These are phyloP conservation scores for Pichia manshurica DNA, from an alignment of 805 yeast species.

Conservation along the genomic window DNA sequence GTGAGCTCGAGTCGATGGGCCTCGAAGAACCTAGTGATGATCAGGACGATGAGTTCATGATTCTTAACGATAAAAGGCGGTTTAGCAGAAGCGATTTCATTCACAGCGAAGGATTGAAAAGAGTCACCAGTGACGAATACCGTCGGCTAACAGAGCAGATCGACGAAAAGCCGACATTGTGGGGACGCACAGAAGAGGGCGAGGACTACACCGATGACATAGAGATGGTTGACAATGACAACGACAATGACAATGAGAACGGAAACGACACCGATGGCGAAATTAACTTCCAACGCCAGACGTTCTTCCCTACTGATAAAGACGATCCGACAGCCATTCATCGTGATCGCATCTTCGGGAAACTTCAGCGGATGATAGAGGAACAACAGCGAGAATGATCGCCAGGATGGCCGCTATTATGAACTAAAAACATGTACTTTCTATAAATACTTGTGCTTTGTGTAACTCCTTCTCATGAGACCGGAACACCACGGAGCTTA, in stretches of 20 bases:
- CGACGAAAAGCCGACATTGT: conserved; percentile 11
- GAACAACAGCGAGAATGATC: conserved; percentile 19
- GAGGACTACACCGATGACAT: conserved; percentile 11
- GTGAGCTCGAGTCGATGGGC: conserved; percentile 25
- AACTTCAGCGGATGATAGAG: conserved; percentile 50
- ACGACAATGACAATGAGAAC: conserved; percentile 18
- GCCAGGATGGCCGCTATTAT: no score
- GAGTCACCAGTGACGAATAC: conserved; percentile 23
- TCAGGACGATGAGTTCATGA: conserved; percentile 34
- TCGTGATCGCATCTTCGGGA: conserved; percentile 56
- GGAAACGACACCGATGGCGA: conserved; percentile 17
- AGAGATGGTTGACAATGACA: conserved; percentile 9
- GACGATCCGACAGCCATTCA: conserved; percentile 59
- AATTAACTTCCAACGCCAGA: conserved; percentile 32
- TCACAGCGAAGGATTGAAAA: conserved; percentile 27
- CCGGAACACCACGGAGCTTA: no score
- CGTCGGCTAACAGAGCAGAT: conserved; percentile 30
- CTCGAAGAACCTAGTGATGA: conserved; percentile 33
- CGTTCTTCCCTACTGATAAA: conserved; percentile 51
- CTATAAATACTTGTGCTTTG: no score
- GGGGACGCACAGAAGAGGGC: conserved; percentile 6
- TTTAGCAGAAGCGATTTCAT: conserved; percentile 26
- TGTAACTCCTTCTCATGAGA: no score
- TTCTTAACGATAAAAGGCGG: conserved; percentile 29
- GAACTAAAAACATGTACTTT: no score